Evolutionary conservation across 768 basidiomycete genomes (phyloP).

Genomic region (Rubroboletus pulcherrimus): DNA sequence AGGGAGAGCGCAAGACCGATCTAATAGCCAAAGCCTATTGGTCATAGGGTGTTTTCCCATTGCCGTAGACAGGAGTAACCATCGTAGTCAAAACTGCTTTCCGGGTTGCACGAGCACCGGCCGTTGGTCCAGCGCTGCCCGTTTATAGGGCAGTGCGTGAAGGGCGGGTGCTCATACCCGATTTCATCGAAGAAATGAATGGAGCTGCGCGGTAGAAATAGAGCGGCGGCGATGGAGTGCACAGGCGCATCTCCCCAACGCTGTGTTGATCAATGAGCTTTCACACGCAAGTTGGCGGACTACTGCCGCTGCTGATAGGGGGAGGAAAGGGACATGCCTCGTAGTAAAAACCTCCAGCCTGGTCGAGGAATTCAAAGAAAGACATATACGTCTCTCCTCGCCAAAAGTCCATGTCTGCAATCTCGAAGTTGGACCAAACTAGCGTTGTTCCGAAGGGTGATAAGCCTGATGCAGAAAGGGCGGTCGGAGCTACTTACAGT

Average conservation of each 20-base stretch:
- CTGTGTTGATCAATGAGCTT: slow-evolving; percentile 31
- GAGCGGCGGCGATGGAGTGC: slow-evolving; percentile 86
- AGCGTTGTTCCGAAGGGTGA: not conserved
- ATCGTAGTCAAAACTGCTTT: slow-evolving; percentile 25
- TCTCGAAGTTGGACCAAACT: slow-evolving; percentile 97
- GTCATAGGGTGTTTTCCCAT: slow-evolving; percentile 16
- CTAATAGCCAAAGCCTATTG: not conserved
- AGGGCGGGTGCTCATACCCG: slow-evolving; percentile 37
- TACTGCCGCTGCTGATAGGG: not conserved
- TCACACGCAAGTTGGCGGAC: not conserved
- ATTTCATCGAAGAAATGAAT: slow-evolving; percentile 96
- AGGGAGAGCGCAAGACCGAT: not conserved
- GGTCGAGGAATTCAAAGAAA: slow-evolving; percentile 82
- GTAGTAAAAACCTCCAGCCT: slow-evolving; percentile 83
- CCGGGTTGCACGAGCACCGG: slow-evolving; percentile 26
- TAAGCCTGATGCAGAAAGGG: not conserved
- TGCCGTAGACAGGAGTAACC: slow-evolving; percentile 25
- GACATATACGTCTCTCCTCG: slow-evolving; percentile 75
- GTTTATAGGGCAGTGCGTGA: slow-evolving; percentile 24
- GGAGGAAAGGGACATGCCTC: slow-evolving; percentile 46
- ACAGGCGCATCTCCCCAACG: slow-evolving; percentile 95
- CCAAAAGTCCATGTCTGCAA: slow-evolving; percentile 83
- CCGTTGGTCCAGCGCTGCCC: slow-evolving; percentile 18
- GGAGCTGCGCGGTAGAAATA: slow-evolving; percentile 84
- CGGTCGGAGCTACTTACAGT: slow-evolving; percentile 40